Conservation (phyloP, 306 rosid genomes). For the Alnus glutinosa region DNA sequence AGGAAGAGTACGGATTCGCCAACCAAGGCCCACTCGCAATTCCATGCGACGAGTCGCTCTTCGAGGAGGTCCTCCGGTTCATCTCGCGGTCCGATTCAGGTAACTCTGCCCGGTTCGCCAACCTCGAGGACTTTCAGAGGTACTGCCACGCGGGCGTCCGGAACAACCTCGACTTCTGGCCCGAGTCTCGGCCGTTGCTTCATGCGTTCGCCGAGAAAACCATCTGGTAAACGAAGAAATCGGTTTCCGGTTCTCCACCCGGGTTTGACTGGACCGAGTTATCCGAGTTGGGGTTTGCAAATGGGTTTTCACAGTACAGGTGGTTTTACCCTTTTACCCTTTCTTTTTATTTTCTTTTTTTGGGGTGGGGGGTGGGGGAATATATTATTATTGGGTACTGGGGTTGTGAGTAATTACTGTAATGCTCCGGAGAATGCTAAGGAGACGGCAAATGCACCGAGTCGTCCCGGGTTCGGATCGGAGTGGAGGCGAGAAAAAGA, state of each 20-base stretch:
- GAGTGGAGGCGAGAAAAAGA: conserved; percentile 35
- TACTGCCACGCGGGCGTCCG: conserved; percentile 58
- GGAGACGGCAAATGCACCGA: conserved; percentile 77
- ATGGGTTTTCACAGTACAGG: background rate
- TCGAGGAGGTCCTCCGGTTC: conserved; percentile 60
- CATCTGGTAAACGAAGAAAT: conserved; percentile 40
- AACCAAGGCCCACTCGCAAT: conserved; percentile 71
- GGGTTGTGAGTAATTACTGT: background rate
- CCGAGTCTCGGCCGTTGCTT: conserved; percentile 81
- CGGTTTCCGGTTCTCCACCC: conserved; percentile 31
- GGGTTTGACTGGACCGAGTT: conserved; percentile 36
- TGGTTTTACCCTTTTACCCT: background rate
- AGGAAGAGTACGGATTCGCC: conserved; percentile 82
- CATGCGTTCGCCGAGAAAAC: conserved; percentile 58
- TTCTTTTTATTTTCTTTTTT: background rate
- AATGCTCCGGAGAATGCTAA: conserved; percentile 49
- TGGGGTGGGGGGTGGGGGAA: too few relatives aligned
- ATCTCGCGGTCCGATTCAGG: conserved; percentile 59
- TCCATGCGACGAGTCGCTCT: conserved; percentile 81
- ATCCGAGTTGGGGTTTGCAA: conserved; percentile 21
- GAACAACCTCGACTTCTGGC: conserved; percentile 60
- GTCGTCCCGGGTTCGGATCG: conserved; percentile 84
- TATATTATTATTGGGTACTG: conserved; percentile 1
- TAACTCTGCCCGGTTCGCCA: conserved; percentile 43
- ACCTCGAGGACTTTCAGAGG: conserved; percentile 54